These are phyloP conservation scores for Naganishia kalamii DNA, from an alignment of 768 basidiomycete genomes.

Conservation along the genomic window DNA sequence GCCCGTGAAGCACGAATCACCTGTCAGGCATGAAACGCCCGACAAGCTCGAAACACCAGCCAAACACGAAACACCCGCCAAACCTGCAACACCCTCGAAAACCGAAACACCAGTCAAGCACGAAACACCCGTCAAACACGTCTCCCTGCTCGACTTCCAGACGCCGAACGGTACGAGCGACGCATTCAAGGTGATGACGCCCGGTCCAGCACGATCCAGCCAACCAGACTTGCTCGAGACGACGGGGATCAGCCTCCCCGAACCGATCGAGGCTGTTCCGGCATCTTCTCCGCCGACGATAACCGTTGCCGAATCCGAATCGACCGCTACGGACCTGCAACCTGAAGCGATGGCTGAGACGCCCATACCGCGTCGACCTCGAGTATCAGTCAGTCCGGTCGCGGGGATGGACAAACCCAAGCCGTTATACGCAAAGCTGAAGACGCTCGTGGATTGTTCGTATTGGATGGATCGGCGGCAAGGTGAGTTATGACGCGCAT, in stretches of 20 bases:
- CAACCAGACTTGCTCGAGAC: background rate
- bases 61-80: background rate
- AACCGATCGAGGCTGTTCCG: background rate
- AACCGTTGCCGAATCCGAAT: background rate
- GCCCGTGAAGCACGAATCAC: no score
- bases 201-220: background rate
- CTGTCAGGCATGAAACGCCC: no score
- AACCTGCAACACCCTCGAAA: background rate
- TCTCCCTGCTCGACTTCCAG: slow-evolving; percentile 4
- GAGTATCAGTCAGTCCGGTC: background rate
- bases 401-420: background rate
- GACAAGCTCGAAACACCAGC: background rate
- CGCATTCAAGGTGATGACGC: slow-evolving; percentile 3
- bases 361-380: background rate
- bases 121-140: background rate
- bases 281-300: background rate
- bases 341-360: background rate
- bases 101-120: background rate
- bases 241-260: slow-evolving; percentile 3
- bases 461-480: slow-evolving; percentile 15
- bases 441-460: background rate
- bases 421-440: background rate
- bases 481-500: background rate
- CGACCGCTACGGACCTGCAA: background rate
- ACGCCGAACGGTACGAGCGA: background rate